These are phyloP conservation scores for Yamadazyma sp. DNA, from an alignment of 1,139 yeast species.

Conservation along the genomic window DNA sequence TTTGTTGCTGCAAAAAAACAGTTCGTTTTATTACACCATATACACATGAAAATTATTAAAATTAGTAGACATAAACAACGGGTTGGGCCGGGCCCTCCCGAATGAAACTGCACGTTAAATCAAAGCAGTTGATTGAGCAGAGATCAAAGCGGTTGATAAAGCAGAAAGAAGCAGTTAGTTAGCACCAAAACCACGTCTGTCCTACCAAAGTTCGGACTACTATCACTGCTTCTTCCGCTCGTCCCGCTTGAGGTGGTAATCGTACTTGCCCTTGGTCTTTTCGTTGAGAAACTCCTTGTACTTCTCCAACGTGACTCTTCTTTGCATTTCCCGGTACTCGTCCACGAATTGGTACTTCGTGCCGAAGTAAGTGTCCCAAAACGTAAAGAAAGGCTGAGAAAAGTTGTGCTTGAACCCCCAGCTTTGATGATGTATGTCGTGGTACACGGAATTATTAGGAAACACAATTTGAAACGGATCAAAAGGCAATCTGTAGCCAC, in stretches of 20 bases:
- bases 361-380: conserved; percentile 78
- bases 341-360: conserved; percentile 73
- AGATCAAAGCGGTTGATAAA: too few species aligned
- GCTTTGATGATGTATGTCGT: conserved; percentile 94
- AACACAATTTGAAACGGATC: conserved; percentile 86
- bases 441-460: conserved; percentile 94
- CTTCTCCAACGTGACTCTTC: conserved; percentile 58
- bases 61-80: too few species aligned
- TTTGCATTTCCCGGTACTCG: conserved; percentile 56
- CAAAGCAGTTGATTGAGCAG: too few species aligned
- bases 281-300: conserved; percentile 61
- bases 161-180: too few species aligned
- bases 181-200: too few species aligned
- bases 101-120: too few species aligned
- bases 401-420: conserved; percentile 94
- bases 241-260: conserved; percentile 8
- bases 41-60: conserved; percentile 1
- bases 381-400: conserved; percentile 94
- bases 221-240: conserved; percentile 2
- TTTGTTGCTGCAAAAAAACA: background rate
- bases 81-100: too few species aligned
- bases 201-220: too few species aligned
- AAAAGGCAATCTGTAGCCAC: conserved; percentile 89
- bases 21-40: background rate
- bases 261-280: conserved; percentile 23